A percentile compares a stretch with the other conserved stretches of the same genome.
These are phyloP conservation scores for Metarhizium brunneum DNA, from an alignment of 2,329 filamentous ascomycete species.

Conservation along the genomic window DNA sequence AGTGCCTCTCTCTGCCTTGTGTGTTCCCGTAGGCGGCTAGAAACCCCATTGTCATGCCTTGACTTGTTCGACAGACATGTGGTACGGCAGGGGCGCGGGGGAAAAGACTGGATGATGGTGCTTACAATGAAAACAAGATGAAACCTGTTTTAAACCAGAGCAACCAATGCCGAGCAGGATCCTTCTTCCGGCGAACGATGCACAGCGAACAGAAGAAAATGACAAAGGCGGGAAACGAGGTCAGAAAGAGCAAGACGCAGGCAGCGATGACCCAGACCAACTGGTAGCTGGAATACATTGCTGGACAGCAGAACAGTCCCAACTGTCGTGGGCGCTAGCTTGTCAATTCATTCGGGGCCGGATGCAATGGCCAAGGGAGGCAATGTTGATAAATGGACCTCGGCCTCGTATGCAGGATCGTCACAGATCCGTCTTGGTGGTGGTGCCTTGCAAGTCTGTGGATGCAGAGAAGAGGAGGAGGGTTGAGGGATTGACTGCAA, in stretches of 20 bases:
- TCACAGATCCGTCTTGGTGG: too few relatives aligned
- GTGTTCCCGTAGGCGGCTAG: neutral
- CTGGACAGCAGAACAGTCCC: neutral
- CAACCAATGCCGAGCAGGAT: constrained; percentile 16
- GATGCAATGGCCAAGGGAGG: neutral
- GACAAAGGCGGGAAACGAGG: constrained; percentile 9
- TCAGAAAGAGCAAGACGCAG: constrained; percentile 7
- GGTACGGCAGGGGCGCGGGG: neutral
- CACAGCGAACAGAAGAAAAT: constrained; percentile 15
- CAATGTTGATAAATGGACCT: too few relatives aligned
- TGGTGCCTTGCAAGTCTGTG: neutral
- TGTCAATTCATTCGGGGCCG: neutral
- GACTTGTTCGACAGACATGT: neutral
- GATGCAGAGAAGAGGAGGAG: neutral
- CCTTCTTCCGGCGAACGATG: constrained; percentile 11
- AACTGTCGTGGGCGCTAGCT: neutral
- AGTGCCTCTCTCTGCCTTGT: neutral
- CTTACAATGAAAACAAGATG: constrained; percentile 16
- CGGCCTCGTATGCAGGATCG: too few relatives aligned
- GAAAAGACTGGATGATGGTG: neutral
- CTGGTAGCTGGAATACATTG: neutral
- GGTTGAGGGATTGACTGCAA: too few relatives aligned
- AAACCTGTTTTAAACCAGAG: constrained; percentile 16
- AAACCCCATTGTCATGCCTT: neutral
- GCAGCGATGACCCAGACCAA: constrained; percentile 1